Evolutionary conservation across 164 flowering plant genomes (phyloP).

Genomic region (Malania oleifera): DNA sequence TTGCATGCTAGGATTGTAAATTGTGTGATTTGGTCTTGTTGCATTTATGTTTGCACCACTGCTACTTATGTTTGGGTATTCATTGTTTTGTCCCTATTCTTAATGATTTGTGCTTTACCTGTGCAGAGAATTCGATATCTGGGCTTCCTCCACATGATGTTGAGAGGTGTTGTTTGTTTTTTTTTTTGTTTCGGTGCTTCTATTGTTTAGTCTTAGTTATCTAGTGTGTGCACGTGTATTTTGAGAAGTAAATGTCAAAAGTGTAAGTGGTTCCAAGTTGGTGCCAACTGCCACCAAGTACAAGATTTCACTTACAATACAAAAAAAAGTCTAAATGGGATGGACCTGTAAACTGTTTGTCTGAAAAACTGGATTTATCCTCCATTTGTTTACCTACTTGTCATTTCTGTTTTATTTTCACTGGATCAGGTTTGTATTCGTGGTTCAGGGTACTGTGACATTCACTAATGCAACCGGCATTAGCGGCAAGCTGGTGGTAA

Average conservation of each 20-base stretch:
- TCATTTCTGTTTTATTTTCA: constrained; percentile 1
- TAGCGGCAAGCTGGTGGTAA: constrained; percentile 47
- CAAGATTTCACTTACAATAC: too few relatives aligned
- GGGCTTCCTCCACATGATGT: constrained; percentile 59
- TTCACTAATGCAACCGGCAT: constrained; percentile 44
- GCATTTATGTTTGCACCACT: too few relatives aligned
- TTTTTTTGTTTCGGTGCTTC: not conserved
- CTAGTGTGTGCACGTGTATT: too few relatives aligned
- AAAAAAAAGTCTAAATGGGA: too few relatives aligned
- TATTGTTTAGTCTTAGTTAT: too few relatives aligned
- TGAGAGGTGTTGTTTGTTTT: constrained; percentile 55
- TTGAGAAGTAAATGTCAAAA: too few relatives aligned
- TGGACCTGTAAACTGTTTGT: too few relatives aligned
- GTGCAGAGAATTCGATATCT: constrained; percentile 70
- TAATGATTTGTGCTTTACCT: not conserved
- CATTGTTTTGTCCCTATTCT: not conserved
- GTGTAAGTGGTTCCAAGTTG: too few relatives aligned
- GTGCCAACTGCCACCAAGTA: too few relatives aligned
- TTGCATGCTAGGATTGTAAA: too few relatives aligned
- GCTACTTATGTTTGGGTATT: too few relatives aligned
- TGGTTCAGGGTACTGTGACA: constrained; percentile 58
- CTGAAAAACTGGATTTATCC: not conserved
- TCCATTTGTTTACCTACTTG: not conserved
- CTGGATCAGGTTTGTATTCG: constrained; percentile 63
- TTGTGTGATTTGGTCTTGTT: too few relatives aligned